Percentiles rank a stretch among this genome's conserved stretches.
Conservation (phyloP, 371 early-diverging fungal species). For the Caulochytrium protostelioides region DNA sequence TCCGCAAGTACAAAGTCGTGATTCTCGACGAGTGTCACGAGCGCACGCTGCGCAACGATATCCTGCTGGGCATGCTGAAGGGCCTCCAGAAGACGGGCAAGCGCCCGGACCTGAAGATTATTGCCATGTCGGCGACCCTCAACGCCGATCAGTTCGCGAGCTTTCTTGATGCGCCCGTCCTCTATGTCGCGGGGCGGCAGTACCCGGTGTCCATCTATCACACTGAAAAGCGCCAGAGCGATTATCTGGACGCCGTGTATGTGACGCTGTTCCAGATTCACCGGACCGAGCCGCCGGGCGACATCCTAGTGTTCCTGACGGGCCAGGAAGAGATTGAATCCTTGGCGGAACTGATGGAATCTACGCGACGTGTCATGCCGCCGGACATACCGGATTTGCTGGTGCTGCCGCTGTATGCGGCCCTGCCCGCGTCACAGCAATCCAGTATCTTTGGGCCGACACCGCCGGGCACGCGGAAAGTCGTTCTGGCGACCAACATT, state of each 20-base stretch:
- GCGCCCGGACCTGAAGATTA: slow-evolving; percentile 55
- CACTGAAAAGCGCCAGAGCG: slow-evolving; percentile 50
- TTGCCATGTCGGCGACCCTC: slow-evolving; percentile 95
- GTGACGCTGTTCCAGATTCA: slow-evolving; percentile 75
- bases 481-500: slow-evolving; percentile 68
- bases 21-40: slow-evolving; percentile 98
- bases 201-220: slow-evolving; percentile 69
- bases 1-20: slow-evolving; percentile 62
- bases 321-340: slow-evolving; percentile 78
- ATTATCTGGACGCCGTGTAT: slow-evolving; percentile 75
- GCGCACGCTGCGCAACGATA: slow-evolving; percentile 86
- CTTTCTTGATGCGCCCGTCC: slow-evolving; percentile 67
- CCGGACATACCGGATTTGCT: slow-evolving; percentile 11
- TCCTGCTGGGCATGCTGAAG: slow-evolving; percentile 85
- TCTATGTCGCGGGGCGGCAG: slow-evolving; percentile 65
- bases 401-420: slow-evolving; percentile 24
- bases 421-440: slow-evolving; percentile 20
- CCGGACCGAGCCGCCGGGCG: slow-evolving; percentile 58
- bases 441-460: slow-evolving; percentile 18
- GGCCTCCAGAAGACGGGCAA: slow-evolving; percentile 51
- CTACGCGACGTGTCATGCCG: slow-evolving; percentile 14
- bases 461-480: slow-evolving; percentile 33
- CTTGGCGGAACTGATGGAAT: slow-evolving; percentile 50
- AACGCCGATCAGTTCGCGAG: slow-evolving; percentile 75
- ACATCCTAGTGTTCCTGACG: slow-evolving; percentile 78